Evolutionary conservation across 441 rosid species (phyloP).

Genomic region (Flueggea neowawraea): DNA sequence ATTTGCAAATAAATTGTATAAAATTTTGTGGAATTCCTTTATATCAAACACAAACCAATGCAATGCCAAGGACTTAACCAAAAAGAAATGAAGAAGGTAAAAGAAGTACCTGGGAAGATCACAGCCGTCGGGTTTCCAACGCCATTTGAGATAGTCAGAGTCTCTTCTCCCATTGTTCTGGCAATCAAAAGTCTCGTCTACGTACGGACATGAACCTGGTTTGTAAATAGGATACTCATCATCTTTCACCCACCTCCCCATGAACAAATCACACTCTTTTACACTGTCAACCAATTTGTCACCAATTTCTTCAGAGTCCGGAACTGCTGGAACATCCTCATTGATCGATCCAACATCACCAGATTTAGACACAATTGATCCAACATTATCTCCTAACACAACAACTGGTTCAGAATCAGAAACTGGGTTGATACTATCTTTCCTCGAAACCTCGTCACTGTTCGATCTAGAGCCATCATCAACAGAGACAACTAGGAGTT

Average conservation of each 20-base stretch:
- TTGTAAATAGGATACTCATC: slow-evolving; percentile 59
- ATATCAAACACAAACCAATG: too few species aligned
- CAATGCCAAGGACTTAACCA: background rate
- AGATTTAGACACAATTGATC: background rate
- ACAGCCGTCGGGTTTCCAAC: slow-evolving; percentile 91
- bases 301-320: slow-evolving; percentile 19
- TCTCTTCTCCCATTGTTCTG: slow-evolving; percentile 74
- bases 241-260: slow-evolving; percentile 74
- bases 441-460: too few species aligned
- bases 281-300: slow-evolving; percentile 21
- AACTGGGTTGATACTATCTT: too few species aligned
- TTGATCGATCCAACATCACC: background rate
- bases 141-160: slow-evolving; percentile 68
- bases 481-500: too few species aligned
- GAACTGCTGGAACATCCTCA: slow-evolving; percentile 15
- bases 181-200: slow-evolving; percentile 88
- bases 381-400: slow-evolving; percentile 6
- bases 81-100: background rate
- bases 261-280: slow-evolving; percentile 63
- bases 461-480: too few species aligned
- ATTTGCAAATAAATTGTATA: too few species aligned
- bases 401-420: background rate
- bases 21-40: too few species aligned
- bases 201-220: slow-evolving; percentile 82
- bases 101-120: slow-evolving; percentile 72